These are phyloP conservation scores for Turritis glabra DNA, from an alignment of 345 rosid species.

Conservation along the genomic window DNA sequence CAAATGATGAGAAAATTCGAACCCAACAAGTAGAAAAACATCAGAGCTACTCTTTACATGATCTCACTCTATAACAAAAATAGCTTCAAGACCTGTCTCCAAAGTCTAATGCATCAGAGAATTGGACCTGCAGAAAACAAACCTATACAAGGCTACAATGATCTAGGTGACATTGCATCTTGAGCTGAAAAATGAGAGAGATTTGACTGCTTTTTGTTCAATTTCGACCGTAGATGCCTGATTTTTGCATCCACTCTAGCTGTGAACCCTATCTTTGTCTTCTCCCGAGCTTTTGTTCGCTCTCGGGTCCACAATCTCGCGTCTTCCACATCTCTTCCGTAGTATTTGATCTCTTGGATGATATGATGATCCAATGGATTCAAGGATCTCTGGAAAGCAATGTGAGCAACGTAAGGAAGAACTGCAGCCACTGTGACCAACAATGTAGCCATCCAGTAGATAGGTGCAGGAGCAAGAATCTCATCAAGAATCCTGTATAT, in stretches of 20 bases:
- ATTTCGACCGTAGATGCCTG: constrained; percentile 63
- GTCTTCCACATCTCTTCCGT: constrained; percentile 75
- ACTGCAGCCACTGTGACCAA: constrained; percentile 65
- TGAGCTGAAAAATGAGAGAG: constrained; percentile 38
- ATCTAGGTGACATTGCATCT: constrained; percentile 45
- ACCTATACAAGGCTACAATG: constrained; percentile 26
- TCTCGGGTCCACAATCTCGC: constrained; percentile 84
- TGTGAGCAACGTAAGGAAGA: constrained; percentile 64
- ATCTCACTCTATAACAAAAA: constrained; percentile 45
- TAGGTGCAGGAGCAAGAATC: constrained; percentile 78
- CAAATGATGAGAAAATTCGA: background rate
- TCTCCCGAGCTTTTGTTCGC: constrained; percentile 82
- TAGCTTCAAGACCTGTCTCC: constrained; percentile 38
- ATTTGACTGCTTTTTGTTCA: constrained; percentile 65
- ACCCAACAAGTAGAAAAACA: background rate
- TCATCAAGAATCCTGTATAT: constrained; percentile 71
- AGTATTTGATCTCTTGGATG: constrained; percentile 92
- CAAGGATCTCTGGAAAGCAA: constrained; percentile 73
- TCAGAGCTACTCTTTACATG: constrained; percentile 39
- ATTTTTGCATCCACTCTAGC: constrained; percentile 96
- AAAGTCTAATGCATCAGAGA: constrained; percentile 22
- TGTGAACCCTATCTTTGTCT: constrained; percentile 93
- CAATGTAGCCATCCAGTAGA: constrained; percentile 74
- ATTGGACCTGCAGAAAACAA: constrained; percentile 6
- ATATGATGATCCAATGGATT: constrained; percentile 93